Evolutionary conservation across 345 rosid species (phyloP).

Genomic region (Eucalyptus fibrosa): DNA sequence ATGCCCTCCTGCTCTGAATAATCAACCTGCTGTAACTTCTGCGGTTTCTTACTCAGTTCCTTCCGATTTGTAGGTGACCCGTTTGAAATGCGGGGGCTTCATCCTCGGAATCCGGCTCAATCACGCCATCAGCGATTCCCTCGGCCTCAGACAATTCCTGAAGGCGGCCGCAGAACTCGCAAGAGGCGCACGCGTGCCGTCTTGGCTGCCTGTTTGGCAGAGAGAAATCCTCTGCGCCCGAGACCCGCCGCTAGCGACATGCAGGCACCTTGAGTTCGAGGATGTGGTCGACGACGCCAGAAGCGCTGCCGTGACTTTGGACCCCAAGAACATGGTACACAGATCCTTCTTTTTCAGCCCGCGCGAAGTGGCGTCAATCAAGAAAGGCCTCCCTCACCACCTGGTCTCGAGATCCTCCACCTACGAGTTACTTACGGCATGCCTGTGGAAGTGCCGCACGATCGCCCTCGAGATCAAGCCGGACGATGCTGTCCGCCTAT

Average conservation of each 20-base stretch:
- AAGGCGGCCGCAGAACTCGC: too few relatives aligned
- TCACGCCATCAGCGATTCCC: rapidly evolving
- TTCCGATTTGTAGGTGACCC: too few relatives aligned
- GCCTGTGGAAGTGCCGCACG: background rate
- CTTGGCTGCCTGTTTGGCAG: too few relatives aligned
- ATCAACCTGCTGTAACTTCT: too few relatives aligned
- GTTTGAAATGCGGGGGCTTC: too few relatives aligned
- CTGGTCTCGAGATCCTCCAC: background rate
- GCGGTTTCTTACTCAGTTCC: too few relatives aligned
- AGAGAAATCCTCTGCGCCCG: background rate
- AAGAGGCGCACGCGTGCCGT: too few relatives aligned
- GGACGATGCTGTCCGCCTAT: background rate
- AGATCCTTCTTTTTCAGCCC: background rate
- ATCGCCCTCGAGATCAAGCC: background rate
- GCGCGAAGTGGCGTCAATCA: background rate
- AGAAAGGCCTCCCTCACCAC: background rate
- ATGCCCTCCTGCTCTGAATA: too few relatives aligned
- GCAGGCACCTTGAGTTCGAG: background rate
- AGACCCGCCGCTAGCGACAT: background rate
- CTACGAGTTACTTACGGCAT: background rate
- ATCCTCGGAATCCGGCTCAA: too few relatives aligned
- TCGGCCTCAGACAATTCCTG: too few relatives aligned
- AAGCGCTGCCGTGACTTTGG: background rate
- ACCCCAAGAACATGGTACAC: background rate
- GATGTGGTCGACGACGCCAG: background rate